Conservation (phyloP, 768 basidiomycete genomes). For the Cyclocybe cylindracea region DNA sequence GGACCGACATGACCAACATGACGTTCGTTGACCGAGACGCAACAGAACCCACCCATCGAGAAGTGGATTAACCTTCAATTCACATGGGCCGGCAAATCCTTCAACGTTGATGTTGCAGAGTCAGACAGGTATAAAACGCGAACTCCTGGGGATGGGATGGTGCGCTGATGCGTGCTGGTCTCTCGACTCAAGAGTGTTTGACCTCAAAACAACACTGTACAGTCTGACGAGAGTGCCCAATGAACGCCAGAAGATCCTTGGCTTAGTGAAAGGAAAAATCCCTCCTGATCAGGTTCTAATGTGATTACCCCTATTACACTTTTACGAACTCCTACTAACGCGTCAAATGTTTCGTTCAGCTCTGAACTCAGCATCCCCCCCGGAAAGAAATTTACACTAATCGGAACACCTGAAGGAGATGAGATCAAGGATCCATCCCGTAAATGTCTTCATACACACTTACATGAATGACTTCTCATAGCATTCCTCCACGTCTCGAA, state of each 20-base stretch:
- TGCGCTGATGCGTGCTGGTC: conserved; percentile 1
- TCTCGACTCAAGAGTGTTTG: conserved; percentile 61
- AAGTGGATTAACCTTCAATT: neutral
- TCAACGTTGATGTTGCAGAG: no score
- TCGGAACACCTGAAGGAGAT: conserved; percentile 84
- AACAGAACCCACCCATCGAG: neutral
- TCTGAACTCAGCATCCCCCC: conserved; percentile 56
- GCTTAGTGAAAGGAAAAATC: conserved; percentile 80
- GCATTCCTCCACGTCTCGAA: conserved; percentile 20
- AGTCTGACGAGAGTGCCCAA: conserved; percentile 76
- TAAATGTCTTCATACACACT: conserved; percentile 22
- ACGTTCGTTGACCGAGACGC: no score
- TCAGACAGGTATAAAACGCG: no score
- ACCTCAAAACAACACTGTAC: conserved; percentile 70
- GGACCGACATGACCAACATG: conserved; percentile 40
- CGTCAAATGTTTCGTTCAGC: conserved; percentile 29
- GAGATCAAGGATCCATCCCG: conserved; percentile 82
- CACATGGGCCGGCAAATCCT: neutral
- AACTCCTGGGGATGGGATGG: no score
- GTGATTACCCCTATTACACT: conserved; percentile 35
- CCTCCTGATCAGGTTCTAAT: conserved; percentile 75
- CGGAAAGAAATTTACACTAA: conserved; percentile 79
- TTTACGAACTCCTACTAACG: conserved; percentile 5
- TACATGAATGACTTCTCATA: neutral
- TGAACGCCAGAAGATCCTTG: conserved; percentile 86